phyloP scores from a whole-genome alignment of 2,329 filamentous ascomycete genomes.

The Penicillium hesseltinei region DNA sequence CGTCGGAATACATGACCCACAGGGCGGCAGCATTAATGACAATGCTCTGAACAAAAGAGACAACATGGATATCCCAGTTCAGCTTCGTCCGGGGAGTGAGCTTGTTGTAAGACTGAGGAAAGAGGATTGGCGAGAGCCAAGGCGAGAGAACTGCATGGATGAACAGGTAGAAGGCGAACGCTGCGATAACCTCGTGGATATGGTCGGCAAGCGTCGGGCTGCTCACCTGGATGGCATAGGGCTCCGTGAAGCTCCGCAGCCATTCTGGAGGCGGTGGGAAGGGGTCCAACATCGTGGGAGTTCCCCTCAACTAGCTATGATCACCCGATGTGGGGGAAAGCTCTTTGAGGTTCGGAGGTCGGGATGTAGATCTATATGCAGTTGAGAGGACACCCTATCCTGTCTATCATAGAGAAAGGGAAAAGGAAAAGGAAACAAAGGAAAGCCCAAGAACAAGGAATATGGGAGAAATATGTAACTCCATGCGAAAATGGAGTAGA shows the following conservation, averaged over 20 bases:
- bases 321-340: slow-evolving; percentile 20
- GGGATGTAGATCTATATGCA: slow-evolving; percentile 8
- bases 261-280: slow-evolving; percentile 50
- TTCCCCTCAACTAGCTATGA: slow-evolving; percentile 14
- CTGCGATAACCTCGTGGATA: slow-evolving; percentile 60
- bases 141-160: slow-evolving; percentile 57
- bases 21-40: slow-evolving; percentile 57
- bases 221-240: slow-evolving; percentile 51
- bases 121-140: slow-evolving; percentile 52
- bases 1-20: slow-evolving; percentile 57
- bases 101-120: slow-evolving; percentile 54
- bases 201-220: slow-evolving; percentile 59
- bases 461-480: slow-evolving; percentile 3
- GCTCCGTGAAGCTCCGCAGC: slow-evolving; percentile 50
- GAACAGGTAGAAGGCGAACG: slow-evolving; percentile 56
- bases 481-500: neutral
- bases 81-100: slow-evolving; percentile 57
- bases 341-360: slow-evolving; percentile 9
- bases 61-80: slow-evolving; percentile 67
- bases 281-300: slow-evolving; percentile 44
- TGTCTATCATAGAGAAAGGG: slow-evolving; percentile 14
- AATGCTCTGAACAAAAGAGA: slow-evolving; percentile 59
- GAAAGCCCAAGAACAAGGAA: neutral
- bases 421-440: slow-evolving; percentile 11
- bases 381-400: slow-evolving; percentile 6